A percentile compares a stretch with the other conserved stretches of the same genome.
Conservation (phyloP, 176 grass and related monocot species). For the Carex pumila region DNA sequence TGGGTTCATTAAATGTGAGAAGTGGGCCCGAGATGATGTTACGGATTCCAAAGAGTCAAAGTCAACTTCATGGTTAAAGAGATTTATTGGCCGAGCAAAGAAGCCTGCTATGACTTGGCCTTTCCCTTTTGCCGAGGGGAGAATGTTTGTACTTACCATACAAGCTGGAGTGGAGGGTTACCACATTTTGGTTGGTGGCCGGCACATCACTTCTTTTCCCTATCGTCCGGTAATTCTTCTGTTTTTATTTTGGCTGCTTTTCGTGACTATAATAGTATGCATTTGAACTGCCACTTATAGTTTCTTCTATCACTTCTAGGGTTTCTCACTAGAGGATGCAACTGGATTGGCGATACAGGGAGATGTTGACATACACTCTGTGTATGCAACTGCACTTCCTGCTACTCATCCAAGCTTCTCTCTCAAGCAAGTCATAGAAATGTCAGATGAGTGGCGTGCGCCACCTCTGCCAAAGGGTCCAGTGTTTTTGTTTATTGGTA, state of each 20-base stretch:
- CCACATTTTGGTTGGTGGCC: slow-evolving; percentile 80
- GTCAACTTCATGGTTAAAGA: slow-evolving; percentile 88
- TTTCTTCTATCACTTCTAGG: slow-evolving; percentile 41
- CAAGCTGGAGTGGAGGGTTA: slow-evolving; percentile 98
- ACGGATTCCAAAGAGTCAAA: slow-evolving; percentile 80
- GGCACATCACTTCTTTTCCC: slow-evolving; percentile 86
- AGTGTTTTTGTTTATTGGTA: slow-evolving; percentile 80
- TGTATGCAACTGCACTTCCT: slow-evolving; percentile 85
- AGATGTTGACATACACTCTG: slow-evolving; percentile 78
- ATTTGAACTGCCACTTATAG: not conserved
- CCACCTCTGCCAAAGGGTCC: slow-evolving; percentile 42
- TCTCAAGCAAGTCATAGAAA: slow-evolving; percentile 87
- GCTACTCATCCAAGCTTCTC: slow-evolving; percentile 91
- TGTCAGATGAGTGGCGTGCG: slow-evolving; percentile 89
- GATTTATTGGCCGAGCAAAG: slow-evolving; percentile 98
- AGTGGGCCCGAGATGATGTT: slow-evolving; percentile 76
- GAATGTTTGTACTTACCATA: slow-evolving; percentile 88
- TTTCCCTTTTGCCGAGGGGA: slow-evolving; percentile 86
- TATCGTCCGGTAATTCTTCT: slow-evolving; percentile 61
- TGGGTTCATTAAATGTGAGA: slow-evolving; percentile 98
- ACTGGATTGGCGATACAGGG: slow-evolving; percentile 89
- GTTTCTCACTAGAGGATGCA: slow-evolving; percentile 96
- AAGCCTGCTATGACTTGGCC: slow-evolving; percentile 92
- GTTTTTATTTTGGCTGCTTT: not conserved
- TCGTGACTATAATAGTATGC: not conserved